These are phyloP conservation scores for Fraxinus excelsior DNA, from an alignment of 257 asterid genomes.

Conservation along the genomic window DNA sequence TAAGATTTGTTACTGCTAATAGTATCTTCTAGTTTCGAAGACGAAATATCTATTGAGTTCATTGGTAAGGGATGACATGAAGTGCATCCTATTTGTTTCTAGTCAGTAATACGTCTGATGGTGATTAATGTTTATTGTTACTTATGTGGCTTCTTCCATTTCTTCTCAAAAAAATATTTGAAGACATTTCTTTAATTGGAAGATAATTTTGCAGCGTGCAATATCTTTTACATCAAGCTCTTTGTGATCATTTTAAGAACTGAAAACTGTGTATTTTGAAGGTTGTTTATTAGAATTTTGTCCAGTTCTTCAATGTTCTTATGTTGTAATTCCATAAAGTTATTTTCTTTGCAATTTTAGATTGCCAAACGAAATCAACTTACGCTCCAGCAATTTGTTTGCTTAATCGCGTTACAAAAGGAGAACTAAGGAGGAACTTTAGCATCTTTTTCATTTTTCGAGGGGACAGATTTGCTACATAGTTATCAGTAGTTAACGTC, in stretches of 20 bases:
- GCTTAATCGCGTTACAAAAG: not conserved
- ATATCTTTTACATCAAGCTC: not conserved
- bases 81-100: not conserved
- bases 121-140: not conserved
- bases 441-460: not conserved
- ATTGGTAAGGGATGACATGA: conserved; percentile 54
- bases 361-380: not conserved
- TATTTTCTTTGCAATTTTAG: not conserved
- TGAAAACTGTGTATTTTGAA: not conserved
- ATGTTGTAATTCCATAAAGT: not conserved
- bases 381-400: not conserved
- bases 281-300: not conserved
- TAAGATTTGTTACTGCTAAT: too few species aligned
- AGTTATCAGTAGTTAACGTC: not conserved
- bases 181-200: not conserved
- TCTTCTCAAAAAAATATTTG: not conserved
- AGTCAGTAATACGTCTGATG: not conserved
- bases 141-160: not conserved
- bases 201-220: not conserved
- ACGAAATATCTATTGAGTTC: conserved; percentile 72
- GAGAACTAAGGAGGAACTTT: not conserved
- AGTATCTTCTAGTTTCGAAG: conserved; percentile 70
- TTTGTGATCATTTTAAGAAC: not conserved
- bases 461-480: not conserved
- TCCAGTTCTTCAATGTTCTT: not conserved